Evolutionary conservation across 129 eudicot species (phyloP).

Genomic region (Pittosporum tobira): DNA sequence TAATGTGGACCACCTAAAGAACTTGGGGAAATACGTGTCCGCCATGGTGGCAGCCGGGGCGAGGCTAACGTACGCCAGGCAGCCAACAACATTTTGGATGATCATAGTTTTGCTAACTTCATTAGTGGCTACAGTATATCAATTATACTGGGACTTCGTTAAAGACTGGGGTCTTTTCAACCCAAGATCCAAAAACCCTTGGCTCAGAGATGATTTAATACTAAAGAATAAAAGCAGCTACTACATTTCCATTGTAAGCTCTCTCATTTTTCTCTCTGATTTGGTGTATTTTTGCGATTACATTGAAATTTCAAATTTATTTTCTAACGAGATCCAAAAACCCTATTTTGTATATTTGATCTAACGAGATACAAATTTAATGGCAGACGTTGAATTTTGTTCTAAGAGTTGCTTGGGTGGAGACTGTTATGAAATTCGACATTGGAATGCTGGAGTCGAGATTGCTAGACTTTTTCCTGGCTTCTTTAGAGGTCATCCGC

Average conservation of each 20-base stretch:
- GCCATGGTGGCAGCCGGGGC: conserved; percentile 99
- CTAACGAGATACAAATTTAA: neutral
- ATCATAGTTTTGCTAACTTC: conserved; percentile 70
- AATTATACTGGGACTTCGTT: conserved; percentile 93
- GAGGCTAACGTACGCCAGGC: conserved; percentile 63
- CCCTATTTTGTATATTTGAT: too few species aligned
- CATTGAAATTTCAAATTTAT: neutral
- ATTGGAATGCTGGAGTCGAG: conserved; percentile 59
- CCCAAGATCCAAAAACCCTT: conserved; percentile 56
- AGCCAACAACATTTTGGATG: conserved; percentile 50
- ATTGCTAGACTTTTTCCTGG: conserved; percentile 67
- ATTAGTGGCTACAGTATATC: conserved; percentile 73
- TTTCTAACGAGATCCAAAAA: neutral
- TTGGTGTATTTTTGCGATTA: too few species aligned
- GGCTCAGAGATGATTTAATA: conserved; percentile 81
- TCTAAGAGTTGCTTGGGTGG: conserved; percentile 88
- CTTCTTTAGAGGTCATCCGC: conserved; percentile 90
- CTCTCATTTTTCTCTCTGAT: neutral
- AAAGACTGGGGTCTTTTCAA: conserved; percentile 89
- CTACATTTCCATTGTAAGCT: conserved; percentile 78
- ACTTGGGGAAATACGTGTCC: conserved; percentile 92
- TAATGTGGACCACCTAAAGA: conserved; percentile 61
- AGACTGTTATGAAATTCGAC: conserved; percentile 66
- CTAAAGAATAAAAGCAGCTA: conserved; percentile 69
- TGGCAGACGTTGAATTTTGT: conserved; percentile 59